Conservation (phyloP, 208 protist species). For the Polymyxa betae region DNA sequence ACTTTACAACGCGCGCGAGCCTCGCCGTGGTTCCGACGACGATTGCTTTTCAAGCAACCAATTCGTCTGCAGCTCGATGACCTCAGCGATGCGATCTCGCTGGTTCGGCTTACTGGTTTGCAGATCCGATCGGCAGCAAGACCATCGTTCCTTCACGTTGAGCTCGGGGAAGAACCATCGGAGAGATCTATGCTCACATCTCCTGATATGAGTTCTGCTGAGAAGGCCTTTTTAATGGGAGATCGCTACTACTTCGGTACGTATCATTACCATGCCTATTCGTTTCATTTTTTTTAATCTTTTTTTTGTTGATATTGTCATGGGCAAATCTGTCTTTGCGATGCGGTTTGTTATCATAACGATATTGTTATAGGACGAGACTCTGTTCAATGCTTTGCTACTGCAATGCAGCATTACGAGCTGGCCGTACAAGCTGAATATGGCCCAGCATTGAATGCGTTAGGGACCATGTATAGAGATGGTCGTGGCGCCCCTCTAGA, state of each 20-base stretch:
- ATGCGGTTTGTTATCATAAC: not conserved
- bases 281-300: too few species aligned
- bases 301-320: too few species aligned
- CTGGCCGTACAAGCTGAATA: not conserved
- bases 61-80: not conserved
- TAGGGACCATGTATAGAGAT: not conserved
- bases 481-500: not conserved
- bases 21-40: constrained; percentile 30
- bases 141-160: not conserved
- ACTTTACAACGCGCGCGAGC: not conserved
- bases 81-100: not conserved
- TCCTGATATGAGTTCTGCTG: not conserved
- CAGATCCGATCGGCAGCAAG: not conserved
- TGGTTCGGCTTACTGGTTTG: not conserved
- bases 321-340: too few species aligned
- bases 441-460: not conserved
- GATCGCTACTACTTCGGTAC: constrained; percentile 12
- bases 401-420: not conserved
- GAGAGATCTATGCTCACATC: not conserved
- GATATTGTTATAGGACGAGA: not conserved
- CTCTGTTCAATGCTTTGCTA: not conserved
- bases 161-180: not conserved
- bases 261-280: too few species aligned
- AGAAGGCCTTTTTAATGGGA: not conserved
- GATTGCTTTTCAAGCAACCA: not conserved